Evolutionary conservation across 176 grass and related monocot genomes (phyloP), one percentile per base, ranked within the genome.

Genomic region (Bonia amplexicaulis): DNA sequence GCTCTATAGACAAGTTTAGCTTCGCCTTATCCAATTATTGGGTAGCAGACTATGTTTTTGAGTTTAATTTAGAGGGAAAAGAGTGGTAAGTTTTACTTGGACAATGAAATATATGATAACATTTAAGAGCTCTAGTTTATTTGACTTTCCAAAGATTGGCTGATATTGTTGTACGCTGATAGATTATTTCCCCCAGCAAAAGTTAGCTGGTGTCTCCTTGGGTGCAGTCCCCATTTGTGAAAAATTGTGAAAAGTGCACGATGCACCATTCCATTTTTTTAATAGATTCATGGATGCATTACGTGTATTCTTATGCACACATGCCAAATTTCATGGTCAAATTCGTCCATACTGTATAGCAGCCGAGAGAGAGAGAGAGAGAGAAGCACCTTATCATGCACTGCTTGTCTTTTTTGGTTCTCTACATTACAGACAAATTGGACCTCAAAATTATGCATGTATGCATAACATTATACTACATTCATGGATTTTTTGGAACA

Each of bases 101-200:
- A 27, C 7, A 65, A 37, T 16, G 33, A 26, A 75, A 66, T 66
- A 66, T 51, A 33, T 57, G 67, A 23, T 6, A 41, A 68, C 71
- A 76, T 69, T 77, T 74, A 74, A 66, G 22, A 73, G 40, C 59
- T 65, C 47, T 29, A 74, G 9, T 73, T 66, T 61, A 39, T 80
- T 84, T 67, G 20, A 25, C 11, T 78, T 73, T 55, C 22, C 26
- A 78, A 40, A 65, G 16, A 59, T 48, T 69, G 49, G 11, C 31
- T 73, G 26, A 44, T 83, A 79, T 45, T 73, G 7, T 45, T 71
- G 37, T 84, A 72, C 66, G 20, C 35, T 88, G 74, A 71, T 88
- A 66, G 42, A 44, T 29, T 19, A 76, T 39, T 40, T 76, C 64
- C 20, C 42, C 12, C 19, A 63, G 29, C 25, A 25, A 47, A 76